A percentile compares a stretch with the other conserved stretches of the same genome.
phyloP scores from a whole-genome alignment of 1,139 yeast genomes.

The Geotrichum fermentans region DNA sequence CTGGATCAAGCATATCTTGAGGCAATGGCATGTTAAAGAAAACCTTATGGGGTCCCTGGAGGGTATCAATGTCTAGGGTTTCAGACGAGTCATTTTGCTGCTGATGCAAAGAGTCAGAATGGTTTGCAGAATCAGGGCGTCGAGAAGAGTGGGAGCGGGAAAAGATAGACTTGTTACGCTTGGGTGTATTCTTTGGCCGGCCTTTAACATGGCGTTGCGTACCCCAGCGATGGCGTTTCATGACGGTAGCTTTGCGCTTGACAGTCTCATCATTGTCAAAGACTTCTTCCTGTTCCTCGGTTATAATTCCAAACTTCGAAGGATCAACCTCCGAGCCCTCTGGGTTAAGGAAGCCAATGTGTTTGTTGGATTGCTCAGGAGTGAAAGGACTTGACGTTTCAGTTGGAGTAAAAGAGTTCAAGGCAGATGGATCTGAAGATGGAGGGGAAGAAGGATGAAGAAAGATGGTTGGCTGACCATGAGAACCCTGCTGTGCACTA shows the following conservation, averaged over 20 bases:
- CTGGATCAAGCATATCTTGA: conserved; percentile 50
- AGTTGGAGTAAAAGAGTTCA: too few species aligned
- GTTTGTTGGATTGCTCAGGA: too few species aligned
- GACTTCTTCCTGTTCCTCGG: conserved; percentile 11
- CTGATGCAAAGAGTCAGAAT: not conserved
- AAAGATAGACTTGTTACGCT: conserved; percentile 30
- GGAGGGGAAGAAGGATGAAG: conserved; percentile 4
- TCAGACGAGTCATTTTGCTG: conserved; percentile 3
- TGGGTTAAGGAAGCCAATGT: too few species aligned
- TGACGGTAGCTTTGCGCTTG: conserved; percentile 36
- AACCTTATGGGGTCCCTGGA: conserved; percentile 29
- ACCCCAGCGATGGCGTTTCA: conserved; percentile 86
- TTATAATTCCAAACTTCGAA: conserved; percentile 6
- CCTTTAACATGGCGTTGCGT: conserved; percentile 77
- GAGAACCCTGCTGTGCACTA: not conserved
- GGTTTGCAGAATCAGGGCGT: not conserved
- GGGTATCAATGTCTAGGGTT: not conserved
- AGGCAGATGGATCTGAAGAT: too few species aligned
- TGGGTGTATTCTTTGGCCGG: conserved; percentile 42
- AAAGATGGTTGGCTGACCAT: not conserved
- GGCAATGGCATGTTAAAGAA: conserved; percentile 72
- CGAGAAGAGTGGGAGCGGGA: conserved; percentile 5
- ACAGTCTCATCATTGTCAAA: conserved; percentile 11
- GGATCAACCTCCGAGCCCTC: not conserved
- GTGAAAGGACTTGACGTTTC: too few species aligned